Evolutionary conservation across 2,329 filamentous ascomycete species (phyloP), one percentile per base, ranked within the genome.

Genomic region (Epichloe scottii): DNA sequence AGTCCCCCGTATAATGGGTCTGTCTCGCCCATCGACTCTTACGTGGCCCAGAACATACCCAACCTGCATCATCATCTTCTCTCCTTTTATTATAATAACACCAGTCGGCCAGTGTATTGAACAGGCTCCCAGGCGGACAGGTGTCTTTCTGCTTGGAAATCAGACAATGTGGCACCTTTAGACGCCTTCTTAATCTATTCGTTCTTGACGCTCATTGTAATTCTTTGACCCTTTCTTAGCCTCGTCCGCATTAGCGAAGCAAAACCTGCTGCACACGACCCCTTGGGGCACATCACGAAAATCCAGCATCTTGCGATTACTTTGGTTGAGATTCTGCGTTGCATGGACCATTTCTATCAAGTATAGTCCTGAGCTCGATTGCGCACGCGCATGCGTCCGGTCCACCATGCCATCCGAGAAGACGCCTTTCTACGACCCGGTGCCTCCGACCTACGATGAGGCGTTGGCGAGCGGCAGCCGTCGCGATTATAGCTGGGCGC

Each of bases 391-490:
- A 12, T 26, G 33, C 38, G 12, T 38, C 23, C 33, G 23, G 53
- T 37, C 52, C 46, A 51, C 21, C 46, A 68, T 66, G 65, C 66
- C 64, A 58, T 66, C 66, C 45, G 67, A 70, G 59, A 70, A 70
- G 60, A 54, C 61, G 55, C 67, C 67, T 51, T 70, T 70, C 54
- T 71, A 71, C 60, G 67, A 71, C 48, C 68, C 69, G 48, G 65
- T 70, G 55, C 69, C 69, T 52, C 69, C 69, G 41, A 69, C 67
- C 12, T 71, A 71, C 61, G 69, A 71, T 55, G 65, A 71, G 56
- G 68, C 69, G 30, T 53, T 71, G 38, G 68, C 69, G 41, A 62
- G 59, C 46, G 56, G 62, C 50, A 68, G 66, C 49, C 63, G 57
- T n/a, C 63, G 63, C 53, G 58, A 63, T 39, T 57, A 60, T 46